Evolutionary conservation across 78 protist species (phyloP), one percentile per base, ranked within the genome.

Genomic region (Planoprotostelium fungivorum): DNA sequence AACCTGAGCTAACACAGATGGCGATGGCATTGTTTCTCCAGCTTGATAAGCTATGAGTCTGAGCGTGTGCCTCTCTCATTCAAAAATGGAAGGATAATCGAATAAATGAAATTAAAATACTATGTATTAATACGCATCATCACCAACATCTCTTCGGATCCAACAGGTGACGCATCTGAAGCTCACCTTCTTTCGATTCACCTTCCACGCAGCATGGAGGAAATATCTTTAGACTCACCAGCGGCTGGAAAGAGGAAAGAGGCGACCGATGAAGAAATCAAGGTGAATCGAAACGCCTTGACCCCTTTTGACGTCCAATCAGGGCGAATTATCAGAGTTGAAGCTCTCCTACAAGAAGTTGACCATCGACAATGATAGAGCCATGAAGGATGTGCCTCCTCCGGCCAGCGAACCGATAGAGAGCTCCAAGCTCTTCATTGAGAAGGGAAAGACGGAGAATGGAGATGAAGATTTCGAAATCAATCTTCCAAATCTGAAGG

Each of bases 401-500:
- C 73, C 73, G 5, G 73, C 73, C 16, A 51, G 16, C 5, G 5
- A 51, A 5, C 73, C 73, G 5, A 25, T 51, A 16, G 73, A 51
- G 16, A 51, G 31, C 16, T 51, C 73, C 5, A 51, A 51, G 73
- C 73, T 51, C 73, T 51, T 51, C 16, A 51, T 51, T 51, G 73
- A 51, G 73, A 51, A 51, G 73, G 73, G 73, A 16, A 51, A 51
- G 16, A 16, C 16, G 5, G n/a, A n/a, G n/a, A n/a, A n/a, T n/a
- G 73, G 73, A 5, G 73, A 51, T 16, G 73, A 51, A 16, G 73
- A 51, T 51, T 51, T 51, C 73, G 73, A 51, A 16, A 88, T 93
- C 31, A 90, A 93, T 87, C 37, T 90, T 34, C 87, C 86, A 34
- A 90, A 88, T 84, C 90, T 93, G 37, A 88, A 90, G 89, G 91